A percentile compares a stretch with the other conserved stretches of the same genome.
phyloP scores from a whole-genome alignment of 139 green algal genomes.

The Chlorella sp. region DNA sequence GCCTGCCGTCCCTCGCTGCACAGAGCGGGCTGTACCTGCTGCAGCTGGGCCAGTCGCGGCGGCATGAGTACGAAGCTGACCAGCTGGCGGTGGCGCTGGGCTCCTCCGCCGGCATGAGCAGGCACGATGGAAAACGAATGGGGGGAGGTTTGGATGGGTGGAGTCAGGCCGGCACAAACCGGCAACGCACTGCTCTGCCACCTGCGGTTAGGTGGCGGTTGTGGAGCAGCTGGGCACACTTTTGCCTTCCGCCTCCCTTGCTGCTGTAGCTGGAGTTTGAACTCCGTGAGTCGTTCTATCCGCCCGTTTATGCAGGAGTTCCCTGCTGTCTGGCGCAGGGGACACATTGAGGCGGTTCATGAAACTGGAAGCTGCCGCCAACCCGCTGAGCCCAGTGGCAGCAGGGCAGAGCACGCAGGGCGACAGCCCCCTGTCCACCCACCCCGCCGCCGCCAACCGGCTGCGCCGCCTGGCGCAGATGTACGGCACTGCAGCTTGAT shows the following conservation, averaged over 20 bases:
- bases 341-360: constrained; percentile 5
- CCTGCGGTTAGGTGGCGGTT: too few species aligned
- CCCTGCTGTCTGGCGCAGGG: neutral
- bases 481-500: neutral
- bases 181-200: too few species aligned
- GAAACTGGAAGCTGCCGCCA: neutral
- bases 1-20: too few species aligned
- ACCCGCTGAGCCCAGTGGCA: too few species aligned
- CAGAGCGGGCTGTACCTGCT: constrained; percentile 26
- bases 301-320: neutral
- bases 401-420: too few species aligned
- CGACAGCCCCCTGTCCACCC: constrained; percentile 21
- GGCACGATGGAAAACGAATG: neutral
- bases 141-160: too few species aligned
- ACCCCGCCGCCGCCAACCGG: constrained; percentile 19
- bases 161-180: too few species aligned
- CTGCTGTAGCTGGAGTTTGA: too few species aligned
- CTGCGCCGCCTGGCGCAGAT: constrained; percentile 7
- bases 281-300: too few species aligned
- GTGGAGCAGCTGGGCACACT: too few species aligned
- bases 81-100: constrained; percentile 9
- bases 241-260: too few species aligned
- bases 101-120: neutral
- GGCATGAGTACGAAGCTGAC: constrained; percentile 33
- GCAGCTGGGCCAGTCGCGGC: constrained; percentile 25